A percentile compares a stretch with the other conserved stretches of the same genome.
These are phyloP conservation scores for Clavaria fumosa DNA, from an alignment of 768 basidiomycete genomes.

Conservation along the genomic window DNA sequence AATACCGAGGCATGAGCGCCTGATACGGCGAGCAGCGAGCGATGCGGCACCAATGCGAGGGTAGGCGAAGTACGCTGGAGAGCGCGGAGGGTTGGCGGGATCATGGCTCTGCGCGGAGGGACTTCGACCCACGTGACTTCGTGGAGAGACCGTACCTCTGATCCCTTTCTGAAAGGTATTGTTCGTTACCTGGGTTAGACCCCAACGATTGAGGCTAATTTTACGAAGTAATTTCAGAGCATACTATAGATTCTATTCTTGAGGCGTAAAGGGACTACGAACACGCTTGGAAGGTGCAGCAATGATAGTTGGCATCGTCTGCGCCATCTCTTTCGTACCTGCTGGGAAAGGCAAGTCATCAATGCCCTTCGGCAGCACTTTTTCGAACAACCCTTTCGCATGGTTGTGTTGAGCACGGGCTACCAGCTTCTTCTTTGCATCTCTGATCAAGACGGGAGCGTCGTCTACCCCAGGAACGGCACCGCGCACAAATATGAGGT, in stretches of 20 bases:
- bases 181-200: too few relatives aligned
- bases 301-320: conserved; percentile 44
- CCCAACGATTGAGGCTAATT: too few relatives aligned
- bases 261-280: conserved; percentile 68
- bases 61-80: conserved; percentile 25
- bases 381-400: conserved; percentile 56
- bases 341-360: conserved; percentile 85
- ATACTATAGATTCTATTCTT: conserved; percentile 26
- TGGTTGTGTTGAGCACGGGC: conserved; percentile 46
- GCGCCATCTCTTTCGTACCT: conserved; percentile 66
- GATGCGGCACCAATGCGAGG: conserved; percentile 45
- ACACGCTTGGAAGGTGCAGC: conserved; percentile 58
- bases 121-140: too few relatives aligned
- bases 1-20: conserved; percentile 74
- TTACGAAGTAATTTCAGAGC: background rate
- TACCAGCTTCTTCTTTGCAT: conserved; percentile 81
- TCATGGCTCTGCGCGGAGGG: too few relatives aligned
- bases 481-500: conserved; percentile 87
- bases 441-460: conserved; percentile 69
- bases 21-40: conserved; percentile 57
- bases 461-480: conserved; percentile 83
- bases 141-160: too few relatives aligned
- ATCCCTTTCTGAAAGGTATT: too few relatives aligned
- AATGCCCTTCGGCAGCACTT: conserved; percentile 70
- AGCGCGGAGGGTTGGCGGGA: too few relatives aligned